Base-by-base conservation (phyloP, 306 rosid genomes). In the Cajanus cajan region DNA sequence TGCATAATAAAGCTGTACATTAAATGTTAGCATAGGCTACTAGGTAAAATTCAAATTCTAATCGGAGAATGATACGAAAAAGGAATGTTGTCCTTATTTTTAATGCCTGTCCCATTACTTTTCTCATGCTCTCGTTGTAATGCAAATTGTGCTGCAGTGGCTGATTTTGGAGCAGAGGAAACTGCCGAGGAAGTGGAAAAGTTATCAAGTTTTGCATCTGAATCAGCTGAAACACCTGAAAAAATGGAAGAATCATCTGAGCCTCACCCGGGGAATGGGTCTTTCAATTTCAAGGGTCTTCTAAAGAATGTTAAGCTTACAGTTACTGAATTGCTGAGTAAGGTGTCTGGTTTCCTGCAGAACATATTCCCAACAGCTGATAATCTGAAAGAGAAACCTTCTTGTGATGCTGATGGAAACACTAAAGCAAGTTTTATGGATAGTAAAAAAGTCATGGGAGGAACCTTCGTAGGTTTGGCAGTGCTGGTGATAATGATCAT, bases 381-480 rank as follows among this genome's bases (percentile, higher is more conserved):
- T 63, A 8, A 13, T 8, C 6, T 8, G 70, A 78, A 57, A 51
- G 89, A 81, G 70, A 75, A 71, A 54, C 3, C 7, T 3, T 61
- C 87, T 79, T 63, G 71, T 5, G 81, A 77, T 68, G 83, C 25
- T 31, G 65, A 71, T 63, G 96, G 74, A 48, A 57, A 52, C 31
- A 1, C 75, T 18, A 86, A 74, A 68, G n/a, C 55, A 11, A 28
- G 19, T 72, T 19, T 22, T 15, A 8, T 48, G 52, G 93, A 85
- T 22, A 39, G 43, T 52, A 78, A 4, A 43, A 11, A 8, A 41
- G 2, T 37, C 7, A 14, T 81, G n/a, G 87, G 84, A 78, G 79
- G 83, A 48, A 75, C 96, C 71, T 54, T 95, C 73, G 77, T 92
- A 84, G 98, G 97, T 70, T 77, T 95, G 88, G 97, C 79, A n/a